phyloP scores from a whole-genome alignment of 768 basidiomycete genomes.

The Phylloporus sp. region DNA sequence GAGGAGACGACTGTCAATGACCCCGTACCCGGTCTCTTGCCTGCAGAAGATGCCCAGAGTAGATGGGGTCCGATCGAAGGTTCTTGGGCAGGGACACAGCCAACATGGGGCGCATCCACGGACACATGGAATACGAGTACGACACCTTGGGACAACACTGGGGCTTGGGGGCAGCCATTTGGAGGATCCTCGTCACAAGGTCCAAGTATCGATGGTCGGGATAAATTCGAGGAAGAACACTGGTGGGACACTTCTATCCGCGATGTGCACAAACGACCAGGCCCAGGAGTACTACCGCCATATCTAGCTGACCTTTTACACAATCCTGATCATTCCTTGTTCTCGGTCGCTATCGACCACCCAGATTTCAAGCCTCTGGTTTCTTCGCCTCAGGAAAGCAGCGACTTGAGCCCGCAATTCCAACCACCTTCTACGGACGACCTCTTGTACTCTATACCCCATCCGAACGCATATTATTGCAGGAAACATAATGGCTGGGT shows the following conservation, averaged over 20 bases:
- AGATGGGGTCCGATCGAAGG: slow-evolving; percentile 14
- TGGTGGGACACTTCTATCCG: slow-evolving; percentile 66
- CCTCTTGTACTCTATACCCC: slow-evolving; percentile 66
- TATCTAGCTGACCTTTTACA: slow-evolving; percentile 65
- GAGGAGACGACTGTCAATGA: slow-evolving; percentile 39
- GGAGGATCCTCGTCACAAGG: slow-evolving; percentile 24
- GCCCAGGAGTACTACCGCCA: slow-evolving; percentile 67
- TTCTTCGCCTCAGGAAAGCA: slow-evolving; percentile 21
- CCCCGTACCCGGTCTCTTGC: slow-evolving; percentile 36
- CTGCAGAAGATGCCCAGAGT: slow-evolving; percentile 29
- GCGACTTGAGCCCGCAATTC: slow-evolving; percentile 12
- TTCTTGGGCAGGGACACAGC: slow-evolving; percentile 14
- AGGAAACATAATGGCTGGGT: slow-evolving; percentile 82
- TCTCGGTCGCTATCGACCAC: slow-evolving; percentile 47
- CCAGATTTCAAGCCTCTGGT: slow-evolving; percentile 29
- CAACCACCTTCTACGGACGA: slow-evolving; percentile 56
- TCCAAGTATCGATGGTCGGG: slow-evolving; percentile 57
- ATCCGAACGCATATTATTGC: slow-evolving; percentile 82
- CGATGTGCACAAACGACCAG: slow-evolving; percentile 50
- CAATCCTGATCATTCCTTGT: slow-evolving; percentile 68
- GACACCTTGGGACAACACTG: slow-evolving; percentile 25
- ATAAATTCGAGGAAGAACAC: slow-evolving; percentile 53
- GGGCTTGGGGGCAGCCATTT: slow-evolving; percentile 22
- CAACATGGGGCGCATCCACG: slow-evolving; percentile 10
- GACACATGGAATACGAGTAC: slow-evolving; percentile 19